Evolutionary conservation across 345 rosid genomes (phyloP).

Genomic region (Salix udensis): DNA sequence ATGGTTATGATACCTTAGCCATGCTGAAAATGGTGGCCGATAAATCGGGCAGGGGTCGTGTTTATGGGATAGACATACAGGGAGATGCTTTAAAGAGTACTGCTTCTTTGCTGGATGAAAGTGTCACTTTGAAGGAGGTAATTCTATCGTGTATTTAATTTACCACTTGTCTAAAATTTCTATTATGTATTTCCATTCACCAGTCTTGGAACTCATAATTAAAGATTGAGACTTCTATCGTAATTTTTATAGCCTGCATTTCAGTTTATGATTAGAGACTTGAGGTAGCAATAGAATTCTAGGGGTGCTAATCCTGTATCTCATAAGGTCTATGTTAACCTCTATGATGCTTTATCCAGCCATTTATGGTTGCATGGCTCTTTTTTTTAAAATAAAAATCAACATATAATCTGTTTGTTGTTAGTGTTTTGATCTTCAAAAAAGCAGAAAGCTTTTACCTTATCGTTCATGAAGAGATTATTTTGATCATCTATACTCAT

Average conservation of each 20-base stretch:
- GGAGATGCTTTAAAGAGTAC: conserved; percentile 57
- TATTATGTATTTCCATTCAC: too few species aligned
- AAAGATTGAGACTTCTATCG: too few species aligned
- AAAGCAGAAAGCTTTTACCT: not conserved
- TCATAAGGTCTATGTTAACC: too few species aligned
- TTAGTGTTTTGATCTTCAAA: not conserved
- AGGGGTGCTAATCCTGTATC: too few species aligned
- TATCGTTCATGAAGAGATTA: not conserved
- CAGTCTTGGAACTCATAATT: too few species aligned
- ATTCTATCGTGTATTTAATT: not conserved
- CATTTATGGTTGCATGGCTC: not conserved
- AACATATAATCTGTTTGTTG: not conserved
- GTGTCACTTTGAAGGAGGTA: conserved; percentile 55
- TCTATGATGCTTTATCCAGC: not conserved
- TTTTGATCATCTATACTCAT: not conserved
- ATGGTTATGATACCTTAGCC: conserved; percentile 76
- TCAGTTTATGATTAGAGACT: too few species aligned
- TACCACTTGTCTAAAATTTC: not conserved
- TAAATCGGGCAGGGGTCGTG: conserved; percentile 54
- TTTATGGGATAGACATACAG: conserved; percentile 80
- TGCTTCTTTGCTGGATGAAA: conserved; percentile 46
- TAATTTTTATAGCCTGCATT: too few species aligned
- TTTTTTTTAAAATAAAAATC: too few species aligned
- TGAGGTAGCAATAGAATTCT: too few species aligned
- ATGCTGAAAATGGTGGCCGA: conserved; percentile 67